These are phyloP conservation scores for Phaeoacremonium minimum DNA, from an alignment of 2,329 filamentous ascomycete genomes.

Conservation along the genomic window DNA sequence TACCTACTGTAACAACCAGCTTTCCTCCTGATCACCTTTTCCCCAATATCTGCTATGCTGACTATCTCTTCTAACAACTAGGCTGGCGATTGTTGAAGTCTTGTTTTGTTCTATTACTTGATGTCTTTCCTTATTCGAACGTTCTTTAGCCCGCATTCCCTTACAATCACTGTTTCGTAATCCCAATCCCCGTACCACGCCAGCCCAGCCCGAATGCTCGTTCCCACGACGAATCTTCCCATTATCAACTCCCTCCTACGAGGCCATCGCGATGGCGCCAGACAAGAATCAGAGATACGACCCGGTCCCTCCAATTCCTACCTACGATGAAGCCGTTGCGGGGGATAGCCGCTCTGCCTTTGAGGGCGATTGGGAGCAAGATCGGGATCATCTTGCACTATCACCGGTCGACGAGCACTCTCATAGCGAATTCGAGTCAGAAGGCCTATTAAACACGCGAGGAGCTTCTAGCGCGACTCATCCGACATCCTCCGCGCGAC, in stretches of 20 bases:
- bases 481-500: slow-evolving; percentile 13
- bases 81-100: not conserved
- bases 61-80: too few species aligned
- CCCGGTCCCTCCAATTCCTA: slow-evolving; percentile 70
- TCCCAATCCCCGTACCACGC: not conserved
- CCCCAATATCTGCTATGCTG: too few species aligned
- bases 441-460: slow-evolving; percentile 65
- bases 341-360: slow-evolving; percentile 40
- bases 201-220: not conserved
- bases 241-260: not conserved
- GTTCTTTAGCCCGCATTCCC: slow-evolving; percentile 5
- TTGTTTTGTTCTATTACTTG: slow-evolving; percentile 1
- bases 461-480: slow-evolving; percentile 29
- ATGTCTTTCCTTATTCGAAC: slow-evolving; percentile 14
- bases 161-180: not conserved
- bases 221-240: not conserved
- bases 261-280: slow-evolving; percentile 26
- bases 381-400: slow-evolving; percentile 51
- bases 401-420: slow-evolving; percentile 55
- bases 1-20: too few species aligned
- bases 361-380: slow-evolving; percentile 8
- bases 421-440: slow-evolving; percentile 51
- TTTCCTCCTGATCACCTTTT: too few species aligned
- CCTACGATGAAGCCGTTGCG: slow-evolving; percentile 76
- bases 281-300: slow-evolving; percentile 56